Base-by-base conservation (phyloP, 768 basidiomycete genomes). In the Lepiota brunneoincarnata region DNA sequence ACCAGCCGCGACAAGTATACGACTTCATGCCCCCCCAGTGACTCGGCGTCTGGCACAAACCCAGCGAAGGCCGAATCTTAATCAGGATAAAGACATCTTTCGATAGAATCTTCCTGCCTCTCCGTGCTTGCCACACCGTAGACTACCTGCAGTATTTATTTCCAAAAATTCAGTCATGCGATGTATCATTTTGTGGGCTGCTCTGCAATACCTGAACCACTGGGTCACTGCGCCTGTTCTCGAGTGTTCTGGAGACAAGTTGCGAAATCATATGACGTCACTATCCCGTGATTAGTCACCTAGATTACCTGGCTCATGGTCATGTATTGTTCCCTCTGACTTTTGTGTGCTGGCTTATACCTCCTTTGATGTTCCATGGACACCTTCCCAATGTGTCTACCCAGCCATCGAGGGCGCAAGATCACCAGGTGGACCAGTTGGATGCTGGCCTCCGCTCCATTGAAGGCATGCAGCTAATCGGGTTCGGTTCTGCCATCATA, bases 21-120 rank as follows among this genome's bases (percentile, higher is more conserved):
- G 66, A 31, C 65, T 82, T 14, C 66, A 67, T 37, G 65, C 71
- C 4, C 78, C 78, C 17, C 55, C 54, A 6, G 36, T 23, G 26
- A 31, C 49, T 2, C 42, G 57, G 12, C 57, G 57, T 18, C 38
- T 34, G n/a, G 34, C 15, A 26, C 48, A 57, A 20, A 54, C 52
- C 28, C 66, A 64, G 35, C 61, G 71, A 9, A 44, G 61, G 26
- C 63, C 57, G 47, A 63, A 45, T 52, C 24, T 47, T 31, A 49
- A 42, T 51, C 38, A 47, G 20, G 50, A 46, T 38, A 56, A 63
- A 49, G 63, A 65, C 24, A 24, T 47, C 26, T 63, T 54, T 38
- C 45, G 37, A 11, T 54, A 46, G 43, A 26, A 20, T 35, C 11
- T 3, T 9, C 31, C 7, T 2, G 31, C 3, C 31, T 31, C 31